These are phyloP conservation scores for Colletotrichum euphorbiae DNA, from an alignment of 2,329 filamentous ascomycete species.

Conservation along the genomic window DNA sequence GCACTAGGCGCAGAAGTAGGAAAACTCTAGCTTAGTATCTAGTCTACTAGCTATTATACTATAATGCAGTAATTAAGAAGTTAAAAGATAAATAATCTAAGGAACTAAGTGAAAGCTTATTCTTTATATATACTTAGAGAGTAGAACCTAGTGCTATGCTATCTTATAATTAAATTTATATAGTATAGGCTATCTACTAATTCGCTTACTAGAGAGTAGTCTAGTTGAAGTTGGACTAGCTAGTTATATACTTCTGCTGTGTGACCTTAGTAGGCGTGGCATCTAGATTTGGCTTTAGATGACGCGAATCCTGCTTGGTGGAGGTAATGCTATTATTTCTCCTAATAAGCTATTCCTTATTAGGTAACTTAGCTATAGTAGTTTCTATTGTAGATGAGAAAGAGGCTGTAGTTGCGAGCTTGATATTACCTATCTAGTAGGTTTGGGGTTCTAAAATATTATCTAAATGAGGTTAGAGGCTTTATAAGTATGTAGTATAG, in stretches of 20 bases:
- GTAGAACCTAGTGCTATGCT: neutral
- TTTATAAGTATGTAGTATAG: too few relatives aligned
- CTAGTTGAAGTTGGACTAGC: slow-evolving; percentile 10
- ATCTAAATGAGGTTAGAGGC: too few relatives aligned
- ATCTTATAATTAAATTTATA: neutral
- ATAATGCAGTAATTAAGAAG: neutral
- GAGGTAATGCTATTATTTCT: too few relatives aligned
- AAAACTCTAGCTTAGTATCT: neutral
- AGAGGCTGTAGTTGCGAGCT: too few relatives aligned
- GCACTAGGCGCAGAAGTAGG: slow-evolving; percentile 11
- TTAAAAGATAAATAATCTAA: neutral
- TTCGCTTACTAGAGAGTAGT: neutral
- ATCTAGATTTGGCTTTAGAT: slow-evolving; percentile 7
- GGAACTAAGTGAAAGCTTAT: neutral
- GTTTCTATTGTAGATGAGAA: too few relatives aligned
- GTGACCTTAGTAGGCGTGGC: neutral
- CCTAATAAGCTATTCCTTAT: too few relatives aligned
- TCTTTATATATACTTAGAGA: neutral
- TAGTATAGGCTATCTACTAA: neutral
- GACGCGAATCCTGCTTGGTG: too few relatives aligned
- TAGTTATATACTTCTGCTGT: slow-evolving; percentile 9
- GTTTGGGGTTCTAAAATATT: too few relatives aligned
- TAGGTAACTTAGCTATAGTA: too few relatives aligned
- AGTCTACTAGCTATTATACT: neutral
- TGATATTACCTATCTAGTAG: too few relatives aligned